phyloP scores from a whole-genome alignment of 345 rosid species.

The Litchi chinensis region DNA sequence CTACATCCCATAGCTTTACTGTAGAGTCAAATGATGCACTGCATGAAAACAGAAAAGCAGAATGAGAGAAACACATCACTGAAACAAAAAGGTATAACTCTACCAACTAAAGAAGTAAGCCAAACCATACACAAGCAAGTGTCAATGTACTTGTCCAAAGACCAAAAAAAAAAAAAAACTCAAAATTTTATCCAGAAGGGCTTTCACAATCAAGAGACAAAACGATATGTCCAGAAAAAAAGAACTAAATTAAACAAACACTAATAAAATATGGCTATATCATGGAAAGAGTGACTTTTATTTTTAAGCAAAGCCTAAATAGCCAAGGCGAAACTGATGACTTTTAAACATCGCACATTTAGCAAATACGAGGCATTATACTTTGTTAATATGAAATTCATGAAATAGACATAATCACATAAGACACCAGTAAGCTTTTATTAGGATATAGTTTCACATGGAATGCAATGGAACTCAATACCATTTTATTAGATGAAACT shows the following conservation, averaged over 20 bases:
- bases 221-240: not conserved
- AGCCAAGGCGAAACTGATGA: not conserved
- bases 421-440: too few relatives aligned
- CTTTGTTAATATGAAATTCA: not conserved
- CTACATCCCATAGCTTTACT: conserved; percentile 97
- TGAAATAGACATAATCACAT: too few relatives aligned
- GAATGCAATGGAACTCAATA: too few relatives aligned
- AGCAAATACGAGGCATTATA: not conserved
- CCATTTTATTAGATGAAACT: not conserved
- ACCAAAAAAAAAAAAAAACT: not conserved
- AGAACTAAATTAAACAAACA: conserved; percentile 4
- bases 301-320: not conserved
- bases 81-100: not conserved
- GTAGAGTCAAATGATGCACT: conserved; percentile 99
- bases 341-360: not conserved
- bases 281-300: not conserved
- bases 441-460: too few relatives aligned
- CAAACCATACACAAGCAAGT: not conserved
- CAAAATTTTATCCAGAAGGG: not conserved
- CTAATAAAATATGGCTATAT: not conserved
- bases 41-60: conserved; percentile 21
- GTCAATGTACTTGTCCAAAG: not conserved
- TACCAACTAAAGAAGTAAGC: not conserved
- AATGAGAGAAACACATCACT: conserved; percentile 2
- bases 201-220: not conserved